phyloP scores from a whole-genome alignment of 2,329 filamentous ascomycete genomes.

The Colletotrichum tofieldiae region DNA sequence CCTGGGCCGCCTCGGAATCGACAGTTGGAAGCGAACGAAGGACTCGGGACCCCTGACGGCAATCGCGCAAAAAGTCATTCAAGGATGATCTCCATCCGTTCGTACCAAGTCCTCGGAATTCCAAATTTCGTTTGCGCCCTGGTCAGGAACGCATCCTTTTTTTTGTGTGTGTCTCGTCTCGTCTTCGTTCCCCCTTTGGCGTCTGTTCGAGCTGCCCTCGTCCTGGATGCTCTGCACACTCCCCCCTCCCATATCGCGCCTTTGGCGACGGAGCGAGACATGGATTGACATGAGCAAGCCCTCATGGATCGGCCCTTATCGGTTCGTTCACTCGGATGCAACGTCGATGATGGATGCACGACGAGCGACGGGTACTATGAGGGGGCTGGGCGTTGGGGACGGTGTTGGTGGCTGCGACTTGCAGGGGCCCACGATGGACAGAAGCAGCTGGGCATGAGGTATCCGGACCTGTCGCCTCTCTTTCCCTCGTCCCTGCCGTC shows the following conservation, averaged over 20 bases:
- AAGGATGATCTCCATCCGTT: constrained; percentile 40
- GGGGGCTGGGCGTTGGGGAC: neutral
- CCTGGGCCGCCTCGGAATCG: neutral
- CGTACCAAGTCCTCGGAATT: constrained; percentile 37
- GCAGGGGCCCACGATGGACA: neutral
- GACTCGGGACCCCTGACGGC: constrained; percentile 27
- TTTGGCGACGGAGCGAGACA: neutral
- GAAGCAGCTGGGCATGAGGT: neutral
- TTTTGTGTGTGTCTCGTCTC: neutral
- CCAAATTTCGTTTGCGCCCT: constrained; percentile 33
- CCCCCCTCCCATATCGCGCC: neutral
- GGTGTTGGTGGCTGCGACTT: neutral
- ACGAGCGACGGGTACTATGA: constrained; percentile 3
- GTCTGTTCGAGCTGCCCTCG: neutral
- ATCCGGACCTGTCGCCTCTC: neutral
- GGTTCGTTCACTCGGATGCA: constrained; percentile 6
- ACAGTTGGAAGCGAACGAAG: neutral
- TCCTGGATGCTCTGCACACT: constrained; percentile 1
- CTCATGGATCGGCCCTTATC: constrained; percentile 19
- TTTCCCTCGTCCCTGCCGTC: neutral
- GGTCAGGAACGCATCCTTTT: constrained; percentile 3
- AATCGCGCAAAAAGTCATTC: constrained; percentile 33
- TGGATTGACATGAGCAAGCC: neutral
- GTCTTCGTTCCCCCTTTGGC: neutral
- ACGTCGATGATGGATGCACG: constrained; percentile 21